Percentiles rank a stretch among this genome's conserved stretches.
Conservation (phyloP, 257 asterid genomes). For the Penstemon newberryi region DNA sequence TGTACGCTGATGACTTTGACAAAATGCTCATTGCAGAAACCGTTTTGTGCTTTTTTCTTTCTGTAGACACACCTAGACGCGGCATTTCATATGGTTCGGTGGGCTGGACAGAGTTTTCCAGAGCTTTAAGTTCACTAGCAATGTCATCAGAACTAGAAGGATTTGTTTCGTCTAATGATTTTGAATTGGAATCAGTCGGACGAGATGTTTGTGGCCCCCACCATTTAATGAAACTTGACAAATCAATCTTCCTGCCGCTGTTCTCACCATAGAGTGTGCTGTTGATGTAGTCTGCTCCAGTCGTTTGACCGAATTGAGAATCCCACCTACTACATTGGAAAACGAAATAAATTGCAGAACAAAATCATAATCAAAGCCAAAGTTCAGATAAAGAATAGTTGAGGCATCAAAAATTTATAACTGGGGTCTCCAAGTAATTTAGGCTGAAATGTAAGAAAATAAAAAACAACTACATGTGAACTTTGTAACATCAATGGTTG, state of each 20-base stretch:
- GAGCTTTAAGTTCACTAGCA: slow-evolving; percentile 65
- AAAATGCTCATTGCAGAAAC: slow-evolving; percentile 77
- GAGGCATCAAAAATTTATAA: slow-evolving; percentile 16
- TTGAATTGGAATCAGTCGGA: slow-evolving; percentile 57
- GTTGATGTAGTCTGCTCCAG: slow-evolving; percentile 68
- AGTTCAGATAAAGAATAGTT: slow-evolving; percentile 7
- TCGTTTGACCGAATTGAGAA: slow-evolving; percentile 62
- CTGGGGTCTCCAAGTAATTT: slow-evolving; percentile 21
- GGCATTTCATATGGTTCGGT: slow-evolving; percentile 98
- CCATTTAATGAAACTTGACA: slow-evolving; percentile 92
- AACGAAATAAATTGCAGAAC: slow-evolving; percentile 18
- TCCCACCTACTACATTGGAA: slow-evolving; percentile 73
- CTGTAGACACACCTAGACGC: slow-evolving; percentile 64
- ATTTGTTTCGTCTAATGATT: slow-evolving; percentile 64
- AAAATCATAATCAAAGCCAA: slow-evolving; percentile 16
- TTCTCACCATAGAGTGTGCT: slow-evolving; percentile 63
- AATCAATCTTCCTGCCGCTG: slow-evolving; percentile 77
- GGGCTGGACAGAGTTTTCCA: slow-evolving; percentile 56
- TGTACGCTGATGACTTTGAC: slow-evolving; percentile 77
- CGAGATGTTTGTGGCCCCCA: slow-evolving; percentile 75
- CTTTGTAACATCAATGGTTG: too few species aligned
- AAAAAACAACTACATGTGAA: too few species aligned
- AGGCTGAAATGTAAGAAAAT: too few species aligned
- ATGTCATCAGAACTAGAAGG: slow-evolving; percentile 61
- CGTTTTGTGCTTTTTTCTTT: slow-evolving; percentile 55